Evolutionary conservation across 1,139 yeast genomes (phyloP).

Genomic region (Zygosaccharomyces sapae): DNA sequence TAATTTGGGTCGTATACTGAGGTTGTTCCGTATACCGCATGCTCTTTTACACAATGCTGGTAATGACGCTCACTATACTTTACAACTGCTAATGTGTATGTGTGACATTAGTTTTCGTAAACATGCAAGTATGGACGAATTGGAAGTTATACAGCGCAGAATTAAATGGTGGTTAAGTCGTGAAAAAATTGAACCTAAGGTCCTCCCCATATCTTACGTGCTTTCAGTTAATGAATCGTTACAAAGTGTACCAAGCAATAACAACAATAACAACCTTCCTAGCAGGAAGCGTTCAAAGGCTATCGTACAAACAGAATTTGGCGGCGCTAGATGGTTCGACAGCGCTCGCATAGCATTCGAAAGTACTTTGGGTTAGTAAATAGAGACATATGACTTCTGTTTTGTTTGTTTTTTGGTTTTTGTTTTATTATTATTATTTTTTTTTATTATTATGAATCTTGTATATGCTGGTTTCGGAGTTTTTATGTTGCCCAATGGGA

Average conservation of each 20-base stretch:
- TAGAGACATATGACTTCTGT: not conserved
- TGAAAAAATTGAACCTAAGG: slow-evolving; percentile 28
- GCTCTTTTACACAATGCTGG: slow-evolving; percentile 73
- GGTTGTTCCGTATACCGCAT: slow-evolving; percentile 54
- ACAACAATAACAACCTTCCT: not conserved
- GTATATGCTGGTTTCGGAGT: slow-evolving; percentile 7
- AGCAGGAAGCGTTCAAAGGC: slow-evolving; percentile 13
- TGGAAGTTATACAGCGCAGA: slow-evolving; percentile 21
- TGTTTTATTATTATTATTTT: not conserved
- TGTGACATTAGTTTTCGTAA: slow-evolving; percentile 51
- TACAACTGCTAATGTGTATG: slow-evolving; percentile 49
- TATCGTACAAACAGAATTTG: slow-evolving; percentile 34
- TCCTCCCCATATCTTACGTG: slow-evolving; percentile 33
- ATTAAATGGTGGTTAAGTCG: slow-evolving; percentile 25
- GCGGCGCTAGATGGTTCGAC: slow-evolving; percentile 30
- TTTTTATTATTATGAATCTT: not conserved
- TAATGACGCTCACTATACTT: slow-evolving; percentile 74
- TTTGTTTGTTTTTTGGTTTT: slow-evolving; percentile 1
- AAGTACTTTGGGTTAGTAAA: slow-evolving; percentile 13
- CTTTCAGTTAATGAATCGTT: slow-evolving; percentile 21
- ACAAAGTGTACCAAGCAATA: not conserved
- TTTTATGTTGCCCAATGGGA: not conserved
- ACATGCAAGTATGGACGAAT: slow-evolving; percentile 34
- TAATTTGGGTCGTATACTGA: slow-evolving; percentile 50
- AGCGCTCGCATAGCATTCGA: slow-evolving; percentile 20